Evolutionary conservation across 352 stramenopile species (phyloP), one percentile per base, ranked within the genome.

Genomic region (Phytophthora tubulina): DNA sequence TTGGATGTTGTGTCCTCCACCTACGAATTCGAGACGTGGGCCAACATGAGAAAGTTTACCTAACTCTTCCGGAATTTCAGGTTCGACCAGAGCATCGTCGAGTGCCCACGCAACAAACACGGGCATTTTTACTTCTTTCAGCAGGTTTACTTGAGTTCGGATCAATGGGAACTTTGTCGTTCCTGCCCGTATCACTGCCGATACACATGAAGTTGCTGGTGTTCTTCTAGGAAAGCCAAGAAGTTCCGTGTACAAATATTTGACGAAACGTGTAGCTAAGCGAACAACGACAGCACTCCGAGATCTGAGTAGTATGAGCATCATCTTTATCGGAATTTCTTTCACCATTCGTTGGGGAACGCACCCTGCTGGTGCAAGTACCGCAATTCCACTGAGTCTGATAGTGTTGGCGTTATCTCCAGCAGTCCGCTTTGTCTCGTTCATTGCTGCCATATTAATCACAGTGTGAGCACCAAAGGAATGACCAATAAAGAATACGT

Each of bases 1-100:
- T 55, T 91, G 83, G 27, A 89, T 85, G 54, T 91, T 91, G 64
- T 89, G 83, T 4, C 83, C 83, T 10, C 81, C 83, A 11, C 67
- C 76, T 30, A 58, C 53, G 45, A 88, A 89, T 8, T 75, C 79
- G 27, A 89, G 64, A 6, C 77, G 79, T 21, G 78, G 75, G 0
- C 79, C 81, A 32, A 63, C 49, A 44, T 76, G 63, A 31, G 71
- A 80, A 2, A 76, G 36, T 13, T 58, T 63, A 13, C 67, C 79
- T 0, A 91, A 67, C 59, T 91, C 77, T 60, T 71, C 45, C 0
- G 78, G 75, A 42, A 89, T 79, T 41, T 60, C 69, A 30, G 68
- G 46, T 46, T 89, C 78, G 27, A 91, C 75, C 9, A 84, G 72
- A 15, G 71, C 57, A 66, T 91, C 81, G 35, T 82, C 79, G 1